A percentile compares a stretch with the other conserved stretches of the same genome.
phyloP scores from a whole-genome alignment of 1,284 basidiomycete genomes.

The Ustilago sp. region DNA sequence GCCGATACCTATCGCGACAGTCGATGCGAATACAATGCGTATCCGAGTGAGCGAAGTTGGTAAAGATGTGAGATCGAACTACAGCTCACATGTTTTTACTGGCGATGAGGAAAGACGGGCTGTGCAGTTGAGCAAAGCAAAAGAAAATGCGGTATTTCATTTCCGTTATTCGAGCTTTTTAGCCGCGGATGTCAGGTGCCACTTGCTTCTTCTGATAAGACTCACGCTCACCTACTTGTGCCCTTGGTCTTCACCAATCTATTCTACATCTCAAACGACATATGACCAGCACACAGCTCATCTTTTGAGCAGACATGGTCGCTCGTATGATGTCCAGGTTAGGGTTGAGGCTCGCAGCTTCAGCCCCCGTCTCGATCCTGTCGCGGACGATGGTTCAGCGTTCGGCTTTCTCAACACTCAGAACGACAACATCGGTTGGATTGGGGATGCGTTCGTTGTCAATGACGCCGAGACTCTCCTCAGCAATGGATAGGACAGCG shows the following conservation, averaged over 20 bases:
- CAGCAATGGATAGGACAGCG: not conserved
- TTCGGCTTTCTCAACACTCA: slow-evolving; percentile 3
- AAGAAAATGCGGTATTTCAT: not conserved
- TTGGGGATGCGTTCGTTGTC: not conserved
- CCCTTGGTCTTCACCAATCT: not conserved
- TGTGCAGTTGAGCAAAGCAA: slow-evolving; percentile 4
- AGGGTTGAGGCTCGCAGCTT: slow-evolving; percentile 14
- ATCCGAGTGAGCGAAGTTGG: no score
- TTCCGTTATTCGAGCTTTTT: not conserved
- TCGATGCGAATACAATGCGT: no score
- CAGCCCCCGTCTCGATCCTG: slow-evolving; percentile 1
- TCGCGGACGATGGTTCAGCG: not conserved
- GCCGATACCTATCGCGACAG: no score
- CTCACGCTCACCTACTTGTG: not conserved
- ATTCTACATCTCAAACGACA: not conserved
- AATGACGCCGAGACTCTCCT: not conserved
- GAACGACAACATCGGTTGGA: slow-evolving; percentile 3
- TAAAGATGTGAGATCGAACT: no score
- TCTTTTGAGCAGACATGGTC: slow-evolving; percentile 1
- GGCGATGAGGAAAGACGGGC: not conserved
- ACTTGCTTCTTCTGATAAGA: not conserved
- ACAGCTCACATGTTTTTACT: no score
- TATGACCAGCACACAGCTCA: slow-evolving; percentile 3
- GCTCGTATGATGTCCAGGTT: slow-evolving; percentile 16
- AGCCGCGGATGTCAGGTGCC: slow-evolving; percentile 3